Base-by-base conservation (phyloP, 1,284 basidiomycete species). In the Sphagnurus paluster region DNA sequence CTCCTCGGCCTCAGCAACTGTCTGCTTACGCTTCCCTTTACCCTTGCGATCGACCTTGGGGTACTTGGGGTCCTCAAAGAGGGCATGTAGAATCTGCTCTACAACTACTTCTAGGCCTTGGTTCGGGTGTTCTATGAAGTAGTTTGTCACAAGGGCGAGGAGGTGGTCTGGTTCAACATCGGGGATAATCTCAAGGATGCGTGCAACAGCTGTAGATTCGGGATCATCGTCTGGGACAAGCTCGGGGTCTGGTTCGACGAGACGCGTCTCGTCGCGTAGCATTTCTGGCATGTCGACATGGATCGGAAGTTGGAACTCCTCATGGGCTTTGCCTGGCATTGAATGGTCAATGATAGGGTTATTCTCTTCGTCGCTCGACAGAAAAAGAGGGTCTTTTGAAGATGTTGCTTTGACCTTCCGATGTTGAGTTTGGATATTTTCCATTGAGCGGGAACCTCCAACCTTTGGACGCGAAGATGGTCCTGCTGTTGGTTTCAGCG, bases 151-250 rank as follows among this genome's bases (percentile, higher is more conserved):
- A 21, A 86, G 74, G 1, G 60, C 51, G 14, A 69, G 56, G 8
- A 73, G 73, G 53, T 86, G 71, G 2, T 70, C 68, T 0, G 79
- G 77, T 7, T 75, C 69, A 8, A 86, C 82, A 54, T 87, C 82
- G 0, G 87, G 86, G 17, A 87, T 63, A 28, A 89, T 74, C 57
- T 87, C 84, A 32, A 85, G 66, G 26, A 87, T 70, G 39, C 71
- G 76, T 5, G 74, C 71, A 36, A 80, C 62, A 21, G 38, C 34
- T 10, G 17, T 46, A 24, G 49, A 48, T 14, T 40, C 35, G 11
- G 41, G 43, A 13, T 54, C 52, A n/a, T 28, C 33, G 14, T 46
- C 37, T 10, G 45, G 47, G n/a, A 26, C 33, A 20, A 19, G 17
- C 14, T 19, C 19, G 14, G 5, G 25, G 13, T 14, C 5, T 1